Conservation (phyloP, 106 monocot genomes). For the Xerophyta viscosa region DNA sequence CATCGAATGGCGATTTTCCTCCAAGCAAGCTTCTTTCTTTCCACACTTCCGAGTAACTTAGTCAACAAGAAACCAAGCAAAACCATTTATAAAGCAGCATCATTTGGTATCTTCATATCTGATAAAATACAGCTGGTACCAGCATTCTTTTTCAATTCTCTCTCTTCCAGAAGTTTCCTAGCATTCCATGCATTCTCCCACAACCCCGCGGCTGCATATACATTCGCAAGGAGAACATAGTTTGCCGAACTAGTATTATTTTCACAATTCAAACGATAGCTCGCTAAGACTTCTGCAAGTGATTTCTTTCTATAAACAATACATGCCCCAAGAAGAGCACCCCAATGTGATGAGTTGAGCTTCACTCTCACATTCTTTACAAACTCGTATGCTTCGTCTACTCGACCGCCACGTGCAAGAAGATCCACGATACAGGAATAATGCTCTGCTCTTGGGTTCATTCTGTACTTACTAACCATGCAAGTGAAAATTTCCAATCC, state of each 20-base stretch:
- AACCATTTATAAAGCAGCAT: no score
- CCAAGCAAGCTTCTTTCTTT: no score
- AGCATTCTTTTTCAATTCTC: conserved; percentile 28
- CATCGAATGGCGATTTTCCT: no score
- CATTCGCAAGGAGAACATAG: conserved; percentile 69
- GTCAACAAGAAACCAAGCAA: no score
- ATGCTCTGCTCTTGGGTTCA: conserved; percentile 73
- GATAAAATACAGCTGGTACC: conserved; percentile 33
- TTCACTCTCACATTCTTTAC: conserved; percentile 26
- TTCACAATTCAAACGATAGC: conserved; percentile 28
- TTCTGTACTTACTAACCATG: conserved; percentile 61
- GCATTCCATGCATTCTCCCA: conserved; percentile 59
- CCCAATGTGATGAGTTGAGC: conserved; percentile 53
- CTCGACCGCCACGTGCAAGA: conserved; percentile 62
- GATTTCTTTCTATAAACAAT: conserved; percentile 38
- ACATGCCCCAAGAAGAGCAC: conserved; percentile 78
- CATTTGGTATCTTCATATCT: not conserved
- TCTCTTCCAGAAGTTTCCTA: conserved; percentile 43
- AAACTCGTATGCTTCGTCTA: conserved; percentile 67
- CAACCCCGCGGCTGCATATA: conserved; percentile 52
- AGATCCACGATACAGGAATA: conserved; percentile 80
- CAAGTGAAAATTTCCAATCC: conserved; percentile 42
- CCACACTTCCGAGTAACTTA: no score
- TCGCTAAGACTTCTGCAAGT: conserved; percentile 42
- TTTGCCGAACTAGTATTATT: conserved; percentile 49